Percentiles rank a stretch among this genome's conserved stretches.
phyloP scores from a whole-genome alignment of 1,139 yeast species.

The Hemisphaericaspora xylofermentans region DNA sequence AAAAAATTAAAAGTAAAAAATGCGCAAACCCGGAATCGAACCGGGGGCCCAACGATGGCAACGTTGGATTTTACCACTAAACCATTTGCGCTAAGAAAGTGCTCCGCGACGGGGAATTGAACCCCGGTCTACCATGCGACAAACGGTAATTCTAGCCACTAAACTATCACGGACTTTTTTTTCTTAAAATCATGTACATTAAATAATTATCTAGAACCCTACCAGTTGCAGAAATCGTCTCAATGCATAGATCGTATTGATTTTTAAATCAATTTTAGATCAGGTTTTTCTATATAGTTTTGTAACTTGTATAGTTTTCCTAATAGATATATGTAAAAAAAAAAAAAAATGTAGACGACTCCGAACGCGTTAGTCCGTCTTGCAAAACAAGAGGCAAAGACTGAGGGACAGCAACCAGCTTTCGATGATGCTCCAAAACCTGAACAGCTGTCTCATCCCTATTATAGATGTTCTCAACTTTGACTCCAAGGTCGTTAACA shows the following conservation, averaged over 20 bases:
- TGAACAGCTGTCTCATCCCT: not conserved
- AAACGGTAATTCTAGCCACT: conserved; percentile 1
- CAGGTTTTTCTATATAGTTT: too few species aligned
- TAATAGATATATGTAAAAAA: too few species aligned
- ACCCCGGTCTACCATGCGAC: conserved; percentile 1
- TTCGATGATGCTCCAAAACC: not conserved
- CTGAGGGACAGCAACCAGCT: not conserved
- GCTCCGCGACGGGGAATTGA: not conserved
- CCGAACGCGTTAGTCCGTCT: too few species aligned
- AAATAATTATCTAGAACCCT: too few species aligned
- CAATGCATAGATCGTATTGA: too few species aligned
- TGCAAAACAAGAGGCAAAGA: not conserved
- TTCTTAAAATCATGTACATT: too few species aligned
- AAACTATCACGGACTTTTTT: not conserved
- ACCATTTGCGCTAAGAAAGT: conserved; percentile 12
- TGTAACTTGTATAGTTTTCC: too few species aligned
- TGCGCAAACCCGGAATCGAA: conserved; percentile 18
- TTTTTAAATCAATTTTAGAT: too few species aligned
- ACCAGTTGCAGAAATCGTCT: too few species aligned
- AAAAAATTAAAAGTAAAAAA: conserved; percentile 8
- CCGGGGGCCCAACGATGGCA: conserved; percentile 19
- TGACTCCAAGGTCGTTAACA: not conserved
- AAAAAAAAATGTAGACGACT: too few species aligned
- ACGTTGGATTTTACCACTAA: conserved; percentile 18
- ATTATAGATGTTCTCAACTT: not conserved